Base-by-base conservation (phyloP, 1,284 basidiomycete genomes). In the Austroboletus rostrupii region DNA sequence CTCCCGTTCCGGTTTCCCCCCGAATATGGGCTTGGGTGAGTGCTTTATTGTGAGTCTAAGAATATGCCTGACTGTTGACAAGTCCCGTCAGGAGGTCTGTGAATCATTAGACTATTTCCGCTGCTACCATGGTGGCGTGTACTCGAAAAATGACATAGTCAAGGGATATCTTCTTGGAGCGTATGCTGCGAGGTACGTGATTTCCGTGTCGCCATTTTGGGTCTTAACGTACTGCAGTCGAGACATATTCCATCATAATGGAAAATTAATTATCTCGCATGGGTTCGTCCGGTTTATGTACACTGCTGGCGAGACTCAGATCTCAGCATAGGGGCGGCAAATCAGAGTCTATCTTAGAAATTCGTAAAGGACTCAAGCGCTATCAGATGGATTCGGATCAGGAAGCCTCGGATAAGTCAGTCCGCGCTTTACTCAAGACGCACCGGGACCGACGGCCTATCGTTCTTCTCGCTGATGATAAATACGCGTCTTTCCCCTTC, bases 41-140 rank as follows among this genome's bases (percentile, higher is more conserved):
- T 31, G 36, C 12, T 47, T 39, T 26, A 9, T 42, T 56, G 20
- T 37, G 16, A 40, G 28, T 28, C 3, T 4, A 31, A 31, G 14
- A 12, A 32, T 23, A 16, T 26, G 14, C 28, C 51, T 58, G 33
- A 66, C 41, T 40, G n/a, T 52, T 28, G 20, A 17, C 28, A 53
- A 90, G 88, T 84, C 86, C 21, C 79, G 87, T 39, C 87, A 90
- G 69, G 87, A 90, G 66, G 73, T 90, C 2, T 90, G 88, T 67
- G 87, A 90, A 64, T 76, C 82, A 1, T 79, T 84, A 41, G 78
- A 81, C 19, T 84, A 80, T 76, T 90, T 90, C 65, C 76, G 84
- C 37, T 80, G 77, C 55, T 90, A 87, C 60, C 88, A 90, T 66
- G 72, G 86, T 12, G 87, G 87, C 5, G 87, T 90, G 4, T 90